Evolutionary conservation across 805 yeast species (phyloP).

Genomic region (Zygosaccharomyces bisporus): DNA sequence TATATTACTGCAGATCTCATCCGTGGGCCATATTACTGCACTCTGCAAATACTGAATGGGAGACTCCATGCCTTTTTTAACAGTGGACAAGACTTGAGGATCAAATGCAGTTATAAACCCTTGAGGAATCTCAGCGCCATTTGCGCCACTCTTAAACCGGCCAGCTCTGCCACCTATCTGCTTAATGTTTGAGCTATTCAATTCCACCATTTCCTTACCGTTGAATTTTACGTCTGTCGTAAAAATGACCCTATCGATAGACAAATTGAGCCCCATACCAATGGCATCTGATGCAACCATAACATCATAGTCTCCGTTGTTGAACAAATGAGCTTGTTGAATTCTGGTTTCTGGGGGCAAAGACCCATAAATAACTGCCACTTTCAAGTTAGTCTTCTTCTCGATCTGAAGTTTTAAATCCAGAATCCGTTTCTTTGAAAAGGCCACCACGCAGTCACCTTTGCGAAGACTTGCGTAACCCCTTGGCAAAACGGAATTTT

Average conservation of each 20-base stretch:
- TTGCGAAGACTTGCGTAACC: conserved; percentile 34
- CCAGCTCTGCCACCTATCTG: conserved; percentile 99
- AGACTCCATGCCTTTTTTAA: conserved; percentile 46
- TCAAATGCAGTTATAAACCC: conserved; percentile 57
- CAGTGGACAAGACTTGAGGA: conserved; percentile 41
- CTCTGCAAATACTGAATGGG: conserved; percentile 50
- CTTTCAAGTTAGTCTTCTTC: conserved; percentile 53
- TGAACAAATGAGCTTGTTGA: conserved; percentile 75
- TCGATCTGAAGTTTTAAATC: conserved; percentile 69
- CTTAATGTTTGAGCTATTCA: conserved; percentile 67
- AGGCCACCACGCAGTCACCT: conserved; percentile 91
- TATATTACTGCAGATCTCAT: conserved; percentile 60
- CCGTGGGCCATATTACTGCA: conserved; percentile 82
- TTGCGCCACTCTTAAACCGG: conserved; percentile 45
- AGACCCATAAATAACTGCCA: conserved; percentile 92
- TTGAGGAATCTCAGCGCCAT: conserved; percentile 22
- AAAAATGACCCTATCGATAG: conserved; percentile 77
- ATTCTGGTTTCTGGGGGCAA: conserved; percentile 93
- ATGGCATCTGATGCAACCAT: conserved; percentile 94
- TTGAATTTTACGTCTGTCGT: conserved; percentile 64
- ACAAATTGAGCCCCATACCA: conserved; percentile 93
- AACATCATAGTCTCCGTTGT: conserved; percentile 73
- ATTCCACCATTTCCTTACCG: conserved; percentile 47
- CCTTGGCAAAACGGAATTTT: conserved; percentile 32
- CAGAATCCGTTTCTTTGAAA: conserved; percentile 70